Evolutionary conservation across 2,329 filamentous ascomycete species (phyloP), one percentile per base, ranked within the genome.

Genomic region (Pseudocercospora macadamiae): DNA sequence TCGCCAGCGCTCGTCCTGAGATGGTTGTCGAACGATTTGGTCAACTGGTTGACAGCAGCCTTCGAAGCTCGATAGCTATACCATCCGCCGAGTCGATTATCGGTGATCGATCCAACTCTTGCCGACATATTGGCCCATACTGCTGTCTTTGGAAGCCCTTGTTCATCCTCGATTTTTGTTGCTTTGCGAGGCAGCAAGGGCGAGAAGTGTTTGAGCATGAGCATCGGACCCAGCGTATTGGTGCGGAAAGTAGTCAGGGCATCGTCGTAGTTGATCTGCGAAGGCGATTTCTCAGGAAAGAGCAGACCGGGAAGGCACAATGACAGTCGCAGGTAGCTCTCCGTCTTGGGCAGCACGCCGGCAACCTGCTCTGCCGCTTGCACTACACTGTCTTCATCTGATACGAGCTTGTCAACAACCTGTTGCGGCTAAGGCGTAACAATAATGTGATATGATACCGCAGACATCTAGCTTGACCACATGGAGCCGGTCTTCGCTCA

Each of bases 11-110:
- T 79, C 3, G 81, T 77, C 32, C 74, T 74, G 28, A 95, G 75
- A 69, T 86, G 83, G 25, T 89, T 80, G 71, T 95, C 90, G 61
- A 91, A 86, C 5, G 83, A 88, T 75, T 87, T 89, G 6, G 85
- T 84, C 10, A 91, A 58, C 68, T 87, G 87, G 64, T 87, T 91
- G 3, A 93, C 85, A 2, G 82, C 89, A 0, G 89, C 85, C 74
- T 95, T 96, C 54, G 84, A 88, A 6, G 88, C 84, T 12, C 91
- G 86, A 73, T 95, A 95, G 56, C 82, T 86, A 73, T 91, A 96
- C 91, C 90, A 95, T 0, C 91, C 91, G 2, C 90, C 91, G 0
- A 87, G 78, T 2, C 76, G 71, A 68, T 96, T 93, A 67, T 93
- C 89, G 0, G 82, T 77, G 19, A 89, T 88, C 28, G 84, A 88